phyloP scores from a whole-genome alignment of 1,284 basidiomycete species.

The Ustilago bromivora region DNA sequence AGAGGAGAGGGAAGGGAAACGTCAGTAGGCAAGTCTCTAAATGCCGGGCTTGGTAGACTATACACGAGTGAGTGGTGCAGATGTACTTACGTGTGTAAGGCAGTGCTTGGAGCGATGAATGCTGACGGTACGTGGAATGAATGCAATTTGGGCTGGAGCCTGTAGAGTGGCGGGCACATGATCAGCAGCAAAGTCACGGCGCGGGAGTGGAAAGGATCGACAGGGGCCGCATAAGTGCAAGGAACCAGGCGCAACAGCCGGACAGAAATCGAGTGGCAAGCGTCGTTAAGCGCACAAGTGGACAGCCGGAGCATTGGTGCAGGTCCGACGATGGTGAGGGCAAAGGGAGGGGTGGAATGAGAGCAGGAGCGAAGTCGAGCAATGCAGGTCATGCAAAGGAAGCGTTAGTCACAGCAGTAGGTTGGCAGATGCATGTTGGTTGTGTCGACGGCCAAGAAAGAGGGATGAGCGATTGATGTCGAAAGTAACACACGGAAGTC shows the following conservation, averaged over 20 bases:
- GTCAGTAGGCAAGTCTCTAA: constrained; percentile 5
- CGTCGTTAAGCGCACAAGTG: constrained; percentile 23
- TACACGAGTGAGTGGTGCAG: background rate
- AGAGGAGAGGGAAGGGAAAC: constrained; percentile 1
- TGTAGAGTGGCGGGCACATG: background rate
- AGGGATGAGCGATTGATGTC: constrained; percentile 4
- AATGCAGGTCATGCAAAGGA: background rate
- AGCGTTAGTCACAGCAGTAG: background rate
- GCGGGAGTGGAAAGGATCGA: constrained; percentile 14
- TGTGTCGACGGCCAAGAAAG: background rate
- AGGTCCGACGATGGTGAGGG: background rate
- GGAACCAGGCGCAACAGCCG: constrained; percentile 24
- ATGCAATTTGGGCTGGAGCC: constrained; percentile 17
- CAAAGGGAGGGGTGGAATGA: background rate
- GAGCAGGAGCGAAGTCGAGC: constrained; percentile 17
- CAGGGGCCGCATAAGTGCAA: constrained; percentile 14
- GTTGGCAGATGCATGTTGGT: background rate
- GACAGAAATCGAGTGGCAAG: constrained; percentile 1
- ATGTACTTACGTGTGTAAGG: constrained; percentile 21
- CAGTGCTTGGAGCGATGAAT: constrained; percentile 5
- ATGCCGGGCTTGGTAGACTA: background rate
- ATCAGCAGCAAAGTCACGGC: constrained; percentile 1
- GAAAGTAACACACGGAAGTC: constrained; percentile 4
- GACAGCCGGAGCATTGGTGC: constrained; percentile 11
- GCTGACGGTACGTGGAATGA: constrained; percentile 16